These are phyloP conservation scores for Crucibulum cyathiforme DNA, from an alignment of 1,284 basidiomycete genomes.

Conservation along the genomic window DNA sequence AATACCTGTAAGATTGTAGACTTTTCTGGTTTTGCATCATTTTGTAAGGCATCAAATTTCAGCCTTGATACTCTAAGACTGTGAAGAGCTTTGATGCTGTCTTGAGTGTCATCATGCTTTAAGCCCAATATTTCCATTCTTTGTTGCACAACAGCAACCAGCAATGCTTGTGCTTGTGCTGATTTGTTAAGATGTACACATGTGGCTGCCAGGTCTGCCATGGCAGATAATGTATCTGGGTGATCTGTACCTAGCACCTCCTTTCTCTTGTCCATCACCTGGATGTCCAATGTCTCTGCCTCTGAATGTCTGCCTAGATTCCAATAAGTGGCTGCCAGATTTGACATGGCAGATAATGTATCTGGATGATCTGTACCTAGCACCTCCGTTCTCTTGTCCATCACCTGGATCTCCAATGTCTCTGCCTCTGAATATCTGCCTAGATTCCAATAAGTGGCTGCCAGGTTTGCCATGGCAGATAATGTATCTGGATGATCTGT, in stretches of 20 bases:
- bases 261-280: slow-evolving; percentile 4
- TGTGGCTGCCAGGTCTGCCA: not conserved
- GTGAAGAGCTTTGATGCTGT: too few species aligned
- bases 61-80: too few species aligned
- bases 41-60: too few species aligned
- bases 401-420: not conserved
- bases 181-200: not conserved
- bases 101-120: too few species aligned
- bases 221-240: slow-evolving; percentile 2
- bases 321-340: slow-evolving; percentile 1
- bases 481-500: slow-evolving; percentile 8
- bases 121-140: too few species aligned
- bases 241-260: slow-evolving; percentile 6
- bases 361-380: slow-evolving; percentile 12
- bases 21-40: too few species aligned
- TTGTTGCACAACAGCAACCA: too few species aligned
- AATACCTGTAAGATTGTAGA: too few species aligned
- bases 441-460: slow-evolving; percentile 5
- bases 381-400: slow-evolving; percentile 1
- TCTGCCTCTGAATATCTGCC: slow-evolving; percentile 4
- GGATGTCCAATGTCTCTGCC: slow-evolving; percentile 1
- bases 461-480: slow-evolving; percentile 2
- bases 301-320: slow-evolving; percentile 1
- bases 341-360: not conserved
- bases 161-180: not conserved